Conservation (phyloP, 139 green algal genomes). For the Coelastrella sp. region DNA sequence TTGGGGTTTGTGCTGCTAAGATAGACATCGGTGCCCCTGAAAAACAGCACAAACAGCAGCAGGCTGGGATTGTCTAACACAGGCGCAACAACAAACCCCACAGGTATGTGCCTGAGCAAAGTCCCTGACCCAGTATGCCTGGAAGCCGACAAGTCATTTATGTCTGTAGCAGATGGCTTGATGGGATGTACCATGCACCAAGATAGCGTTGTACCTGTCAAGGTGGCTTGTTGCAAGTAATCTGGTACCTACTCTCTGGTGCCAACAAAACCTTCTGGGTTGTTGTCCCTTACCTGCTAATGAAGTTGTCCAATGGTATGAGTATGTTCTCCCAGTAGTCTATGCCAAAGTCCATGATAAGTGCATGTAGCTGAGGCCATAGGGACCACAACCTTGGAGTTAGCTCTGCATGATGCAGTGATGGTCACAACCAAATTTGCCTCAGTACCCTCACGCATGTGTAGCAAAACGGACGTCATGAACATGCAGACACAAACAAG, state of each 20-base stretch:
- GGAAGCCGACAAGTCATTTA: too few species aligned
- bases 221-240: too few species aligned
- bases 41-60: neutral
- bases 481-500: neutral
- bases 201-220: too few species aligned
- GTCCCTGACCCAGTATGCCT: too few species aligned
- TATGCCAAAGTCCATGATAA: constrained; percentile 85
- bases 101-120: too few species aligned
- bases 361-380: constrained; percentile 85
- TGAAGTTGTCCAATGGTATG: constrained; percentile 95
- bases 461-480: neutral
- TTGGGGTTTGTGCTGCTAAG: constrained; percentile 74
- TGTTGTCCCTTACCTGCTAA: constrained; percentile 70
- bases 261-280: too few species aligned
- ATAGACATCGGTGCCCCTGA: constrained; percentile 60
- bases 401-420: constrained; percentile 47
- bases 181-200: too few species aligned
- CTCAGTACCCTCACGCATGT: too few species aligned
- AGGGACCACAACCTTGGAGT: constrained; percentile 91
- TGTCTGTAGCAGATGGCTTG: too few species aligned
- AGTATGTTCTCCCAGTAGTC: constrained; percentile 92
- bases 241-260: too few species aligned
- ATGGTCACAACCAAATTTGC: neutral
- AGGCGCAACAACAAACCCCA: too few species aligned
- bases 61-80: neutral